Percentiles rank a stretch among this genome's conserved stretches.
These are phyloP conservation scores for Paramecium primaurelia DNA, from an alignment of 73 alveolate genomes.

Conservation along the genomic window DNA sequence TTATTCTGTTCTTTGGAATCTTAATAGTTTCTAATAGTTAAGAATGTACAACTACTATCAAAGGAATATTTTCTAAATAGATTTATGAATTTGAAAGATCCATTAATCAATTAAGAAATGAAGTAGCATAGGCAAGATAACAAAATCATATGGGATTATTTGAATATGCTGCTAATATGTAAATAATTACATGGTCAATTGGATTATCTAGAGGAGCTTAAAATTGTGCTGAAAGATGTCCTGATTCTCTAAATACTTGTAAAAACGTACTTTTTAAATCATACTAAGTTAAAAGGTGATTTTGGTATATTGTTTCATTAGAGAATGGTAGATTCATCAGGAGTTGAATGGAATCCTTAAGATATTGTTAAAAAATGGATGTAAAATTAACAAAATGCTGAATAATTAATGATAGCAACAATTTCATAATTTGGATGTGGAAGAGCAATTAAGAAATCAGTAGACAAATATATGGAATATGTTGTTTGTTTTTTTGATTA, in stretches of 20 bases:
- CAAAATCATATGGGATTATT: neutral
- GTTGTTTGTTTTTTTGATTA: constrained; percentile 29
- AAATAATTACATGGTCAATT: neutral
- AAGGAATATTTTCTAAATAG: constrained; percentile 6
- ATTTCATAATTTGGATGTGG: constrained; percentile 31
- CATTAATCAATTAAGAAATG: constrained; percentile 25
- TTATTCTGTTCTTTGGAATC: neutral
- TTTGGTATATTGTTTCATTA: neutral
- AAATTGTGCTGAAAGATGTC: constrained; percentile 52
- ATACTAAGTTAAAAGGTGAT: neutral
- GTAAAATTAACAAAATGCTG: neutral
- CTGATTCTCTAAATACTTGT: constrained; percentile 5
- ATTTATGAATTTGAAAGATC: constrained; percentile 5
- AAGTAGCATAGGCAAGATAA: constrained; percentile 29
- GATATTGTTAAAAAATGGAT: constrained; percentile 10
- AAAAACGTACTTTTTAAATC: neutral
- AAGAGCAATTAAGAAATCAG: constrained; percentile 11
- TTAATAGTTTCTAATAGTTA: neutral
- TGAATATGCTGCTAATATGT: constrained; percentile 49
- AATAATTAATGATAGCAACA: neutral
- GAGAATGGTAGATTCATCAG: neutral
- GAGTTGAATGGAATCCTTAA: neutral
- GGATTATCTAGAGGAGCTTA: constrained; percentile 41
- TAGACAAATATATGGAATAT: constrained; percentile 19
- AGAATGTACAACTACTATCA: neutral